phyloP scores from a whole-genome alignment of 139 green algal genomes.

The Nannochloris sp. region DNA sequence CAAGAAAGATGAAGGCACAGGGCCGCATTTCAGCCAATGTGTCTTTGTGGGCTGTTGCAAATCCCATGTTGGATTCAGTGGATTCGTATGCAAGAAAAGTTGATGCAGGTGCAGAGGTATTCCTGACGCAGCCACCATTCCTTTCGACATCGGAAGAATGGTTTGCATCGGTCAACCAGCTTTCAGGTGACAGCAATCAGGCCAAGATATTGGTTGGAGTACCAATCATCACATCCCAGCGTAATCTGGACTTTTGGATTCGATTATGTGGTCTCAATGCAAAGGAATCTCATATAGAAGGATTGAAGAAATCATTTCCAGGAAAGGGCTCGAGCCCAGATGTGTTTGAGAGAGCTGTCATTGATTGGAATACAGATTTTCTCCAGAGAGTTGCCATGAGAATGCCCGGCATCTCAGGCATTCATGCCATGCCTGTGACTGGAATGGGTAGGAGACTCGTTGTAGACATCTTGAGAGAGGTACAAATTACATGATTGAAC shows the following conservation, averaged over 20 bases:
- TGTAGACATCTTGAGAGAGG: conserved; percentile 20
- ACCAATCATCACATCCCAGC: conserved; percentile 39
- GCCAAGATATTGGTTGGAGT: conserved; percentile 46
- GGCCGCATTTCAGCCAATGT: conserved; percentile 27
- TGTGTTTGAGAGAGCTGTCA: conserved; percentile 3
- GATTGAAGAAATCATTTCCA: conserved; percentile 21
- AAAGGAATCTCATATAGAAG: conserved; percentile 9
- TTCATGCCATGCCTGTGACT: conserved; percentile 69
- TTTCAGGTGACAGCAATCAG: background rate
- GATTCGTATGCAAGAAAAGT: conserved; percentile 31
- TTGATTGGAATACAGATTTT: conserved; percentile 28
- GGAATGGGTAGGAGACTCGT: conserved; percentile 25
- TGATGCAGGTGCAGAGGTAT: conserved; percentile 40
- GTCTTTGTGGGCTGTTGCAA: conserved; percentile 63
- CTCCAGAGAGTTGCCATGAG: conserved; percentile 22
- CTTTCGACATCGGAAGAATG: conserved; percentile 39
- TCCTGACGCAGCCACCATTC: conserved; percentile 69
- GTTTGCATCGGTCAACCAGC: conserved; percentile 30
- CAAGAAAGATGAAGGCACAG: conserved; percentile 19
- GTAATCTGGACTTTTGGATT: conserved; percentile 60
- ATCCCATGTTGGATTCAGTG: conserved; percentile 41
- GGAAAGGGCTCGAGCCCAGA: conserved; percentile 2
- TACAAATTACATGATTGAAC: conserved; percentile 1
- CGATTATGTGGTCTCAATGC: conserved; percentile 29
- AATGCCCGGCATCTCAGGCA: conserved; percentile 36